phyloP scores from a whole-genome alignment of 2,329 filamentous ascomycete genomes.

The Colletotrichum costaricense region DNA sequence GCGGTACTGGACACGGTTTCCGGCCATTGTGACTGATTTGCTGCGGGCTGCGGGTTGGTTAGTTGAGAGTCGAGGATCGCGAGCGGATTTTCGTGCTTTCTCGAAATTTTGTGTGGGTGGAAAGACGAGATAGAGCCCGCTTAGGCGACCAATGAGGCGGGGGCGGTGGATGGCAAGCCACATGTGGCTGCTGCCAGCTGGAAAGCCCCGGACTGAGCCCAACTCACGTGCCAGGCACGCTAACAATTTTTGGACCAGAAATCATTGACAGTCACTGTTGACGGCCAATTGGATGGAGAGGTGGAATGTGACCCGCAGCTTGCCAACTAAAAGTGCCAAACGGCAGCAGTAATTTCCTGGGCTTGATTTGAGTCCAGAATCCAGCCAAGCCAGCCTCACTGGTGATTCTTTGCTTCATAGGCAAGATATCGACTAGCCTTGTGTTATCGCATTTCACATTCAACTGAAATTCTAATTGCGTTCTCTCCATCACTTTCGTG shows the following conservation, averaged over 20 bases:
- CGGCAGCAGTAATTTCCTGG: neutral
- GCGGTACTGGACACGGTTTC: slow-evolving; percentile 75
- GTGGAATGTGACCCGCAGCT: neutral
- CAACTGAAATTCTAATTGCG: neutral
- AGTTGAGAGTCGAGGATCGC: slow-evolving; percentile 14
- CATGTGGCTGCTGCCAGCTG: slow-evolving; percentile 1
- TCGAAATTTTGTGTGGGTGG: slow-evolving; percentile 33
- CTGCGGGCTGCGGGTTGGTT: slow-evolving; percentile 43
- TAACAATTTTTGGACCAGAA: neutral
- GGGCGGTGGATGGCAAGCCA: slow-evolving; percentile 1
- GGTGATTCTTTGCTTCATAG: neutral
- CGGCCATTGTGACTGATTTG: slow-evolving; percentile 66
- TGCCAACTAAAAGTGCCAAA: too few relatives aligned
- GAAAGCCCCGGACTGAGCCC: slow-evolving; percentile 13
- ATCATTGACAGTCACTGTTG: neutral
- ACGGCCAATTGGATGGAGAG: neutral
- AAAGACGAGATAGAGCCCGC: slow-evolving; percentile 47
- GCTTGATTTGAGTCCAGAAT: neutral
- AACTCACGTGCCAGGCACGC: slow-evolving; percentile 19
- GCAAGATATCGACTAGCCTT: too few relatives aligned
- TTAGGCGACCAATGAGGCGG: slow-evolving; percentile 50
- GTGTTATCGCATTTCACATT: neutral
- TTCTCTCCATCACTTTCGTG: neutral
- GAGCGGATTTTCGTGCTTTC: slow-evolving; percentile 14
- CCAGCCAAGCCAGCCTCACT: too few relatives aligned